Evolutionary conservation across 306 rosid genomes (phyloP).

Genomic region (Betula pendula): DNA sequence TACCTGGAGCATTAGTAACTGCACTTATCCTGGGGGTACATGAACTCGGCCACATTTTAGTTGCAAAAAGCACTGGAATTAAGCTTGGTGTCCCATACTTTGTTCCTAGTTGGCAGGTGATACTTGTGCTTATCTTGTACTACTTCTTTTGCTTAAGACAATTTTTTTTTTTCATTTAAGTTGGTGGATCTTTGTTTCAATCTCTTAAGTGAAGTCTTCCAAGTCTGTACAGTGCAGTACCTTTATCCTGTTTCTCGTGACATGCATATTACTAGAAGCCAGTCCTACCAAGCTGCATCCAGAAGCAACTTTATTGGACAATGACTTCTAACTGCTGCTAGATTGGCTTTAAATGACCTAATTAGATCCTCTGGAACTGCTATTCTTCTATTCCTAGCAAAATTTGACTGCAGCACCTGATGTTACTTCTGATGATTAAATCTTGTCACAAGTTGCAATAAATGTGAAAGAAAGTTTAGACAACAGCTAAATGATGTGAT

Average conservation of each 20-base stretch:
- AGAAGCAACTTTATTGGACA: neutral
- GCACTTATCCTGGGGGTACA: conserved; percentile 78
- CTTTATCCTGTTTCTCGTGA: neutral
- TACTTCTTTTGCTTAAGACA: neutral
- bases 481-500: neutral
- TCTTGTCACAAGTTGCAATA: conserved; percentile 1
- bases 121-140: conserved; percentile 21
- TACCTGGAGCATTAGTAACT: conserved; percentile 85
- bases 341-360: neutral
- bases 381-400: neutral
- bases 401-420: neutral
- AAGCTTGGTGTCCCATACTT: conserved; percentile 91
- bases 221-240: neutral
- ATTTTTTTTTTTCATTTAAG: conserved; percentile 9
- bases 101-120: conserved; percentile 99
- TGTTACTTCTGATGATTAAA: neutral
- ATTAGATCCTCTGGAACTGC: neutral
- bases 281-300: neutral
- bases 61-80: conserved; percentile 59
- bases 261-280: neutral
- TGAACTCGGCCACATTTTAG: conserved; percentile 75
- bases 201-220: neutral
- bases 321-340: neutral
- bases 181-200: neutral
- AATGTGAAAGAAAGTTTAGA: neutral